phyloP scores from a whole-genome alignment of 345 rosid species.

The Brassica cretica region DNA sequence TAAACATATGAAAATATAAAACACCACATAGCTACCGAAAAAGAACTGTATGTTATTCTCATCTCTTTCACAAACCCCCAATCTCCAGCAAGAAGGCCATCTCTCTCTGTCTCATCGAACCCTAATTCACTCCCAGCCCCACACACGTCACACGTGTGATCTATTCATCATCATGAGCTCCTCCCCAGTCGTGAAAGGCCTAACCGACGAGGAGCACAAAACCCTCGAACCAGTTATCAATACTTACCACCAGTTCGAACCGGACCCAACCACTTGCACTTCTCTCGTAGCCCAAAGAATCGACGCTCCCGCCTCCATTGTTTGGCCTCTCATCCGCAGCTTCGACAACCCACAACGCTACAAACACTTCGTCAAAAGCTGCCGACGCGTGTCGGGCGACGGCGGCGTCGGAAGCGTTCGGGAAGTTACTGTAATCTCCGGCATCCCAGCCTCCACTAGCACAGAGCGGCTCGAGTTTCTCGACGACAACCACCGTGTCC shows the following conservation, averaged over 20 bases:
- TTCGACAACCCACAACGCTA: slow-evolving; percentile 72
- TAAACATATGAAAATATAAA: background rate
- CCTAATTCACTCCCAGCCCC: background rate
- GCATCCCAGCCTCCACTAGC: slow-evolving; percentile 87
- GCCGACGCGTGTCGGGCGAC: slow-evolving; percentile 52
- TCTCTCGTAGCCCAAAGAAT: slow-evolving; percentile 73
- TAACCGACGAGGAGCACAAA: slow-evolving; percentile 52
- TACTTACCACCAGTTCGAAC: slow-evolving; percentile 59
- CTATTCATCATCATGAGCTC: slow-evolving; percentile 23
- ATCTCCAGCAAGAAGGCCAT: slow-evolving; percentile 17
- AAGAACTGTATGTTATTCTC: slow-evolving; percentile 5
- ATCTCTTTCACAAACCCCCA: slow-evolving; percentile 19
- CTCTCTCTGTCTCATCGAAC: background rate
- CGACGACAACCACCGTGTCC: slow-evolving; percentile 61
- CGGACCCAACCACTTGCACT: slow-evolving; percentile 57
- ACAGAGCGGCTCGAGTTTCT: slow-evolving; percentile 80
- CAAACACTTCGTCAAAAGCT: slow-evolving; percentile 83
- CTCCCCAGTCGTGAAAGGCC: slow-evolving; percentile 40
- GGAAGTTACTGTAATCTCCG: slow-evolving; percentile 76
- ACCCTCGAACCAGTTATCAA: slow-evolving; percentile 55
- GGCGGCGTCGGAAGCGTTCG: slow-evolving; percentile 68
- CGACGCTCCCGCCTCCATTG: slow-evolving; percentile 57
- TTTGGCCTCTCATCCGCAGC: slow-evolving; percentile 70
- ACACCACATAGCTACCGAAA: background rate
- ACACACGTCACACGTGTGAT: slow-evolving; percentile 10